These are phyloP conservation scores for Echria macrotheca DNA, from an alignment of 495 filamentous ascomycete genomes.

Conservation along the genomic window DNA sequence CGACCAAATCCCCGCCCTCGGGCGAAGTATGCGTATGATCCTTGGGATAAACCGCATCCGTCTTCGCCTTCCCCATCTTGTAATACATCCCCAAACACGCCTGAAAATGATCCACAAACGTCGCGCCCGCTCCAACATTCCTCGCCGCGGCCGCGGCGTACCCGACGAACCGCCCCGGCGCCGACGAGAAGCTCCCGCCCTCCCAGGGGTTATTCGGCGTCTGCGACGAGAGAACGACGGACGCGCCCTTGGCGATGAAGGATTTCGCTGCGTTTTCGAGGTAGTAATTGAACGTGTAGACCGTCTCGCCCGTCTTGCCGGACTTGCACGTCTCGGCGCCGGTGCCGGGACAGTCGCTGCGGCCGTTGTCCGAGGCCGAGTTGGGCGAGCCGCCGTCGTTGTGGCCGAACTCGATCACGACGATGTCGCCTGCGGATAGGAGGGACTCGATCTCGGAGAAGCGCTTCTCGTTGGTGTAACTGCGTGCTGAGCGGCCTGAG, in stretches of 20 bases:
- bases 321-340: constrained; percentile 50
- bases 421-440: constrained; percentile 48
- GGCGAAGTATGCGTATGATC: constrained; percentile 65
- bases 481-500: constrained; percentile 54
- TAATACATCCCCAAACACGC: constrained; percentile 51
- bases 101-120: constrained; percentile 58
- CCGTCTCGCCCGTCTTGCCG: constrained; percentile 46
- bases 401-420: constrained; percentile 61
- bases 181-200: constrained; percentile 40
- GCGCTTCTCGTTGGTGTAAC: constrained; percentile 54
- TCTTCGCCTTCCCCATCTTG: constrained; percentile 41
- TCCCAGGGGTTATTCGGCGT: constrained; percentile 64
- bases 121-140: constrained; percentile 33
- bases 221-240: constrained; percentile 55
- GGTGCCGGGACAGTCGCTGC: constrained; percentile 51
- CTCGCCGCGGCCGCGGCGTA: constrained; percentile 51
- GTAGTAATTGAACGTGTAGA: constrained; percentile 53
- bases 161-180: constrained; percentile 48
- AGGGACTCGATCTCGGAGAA: constrained; percentile 48
- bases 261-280: constrained; percentile 48
- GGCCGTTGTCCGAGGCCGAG: constrained; percentile 51
- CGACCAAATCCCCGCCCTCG: constrained; percentile 52
- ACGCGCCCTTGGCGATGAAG: constrained; percentile 54
- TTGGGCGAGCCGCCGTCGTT: constrained; percentile 59
- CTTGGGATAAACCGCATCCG: constrained; percentile 47